A percentile compares a stretch with the other conserved stretches of the same genome.
Evolutionary conservation across 2,329 filamentous ascomycete species (phyloP).

Genomic region (Trichophyton simii): DNA sequence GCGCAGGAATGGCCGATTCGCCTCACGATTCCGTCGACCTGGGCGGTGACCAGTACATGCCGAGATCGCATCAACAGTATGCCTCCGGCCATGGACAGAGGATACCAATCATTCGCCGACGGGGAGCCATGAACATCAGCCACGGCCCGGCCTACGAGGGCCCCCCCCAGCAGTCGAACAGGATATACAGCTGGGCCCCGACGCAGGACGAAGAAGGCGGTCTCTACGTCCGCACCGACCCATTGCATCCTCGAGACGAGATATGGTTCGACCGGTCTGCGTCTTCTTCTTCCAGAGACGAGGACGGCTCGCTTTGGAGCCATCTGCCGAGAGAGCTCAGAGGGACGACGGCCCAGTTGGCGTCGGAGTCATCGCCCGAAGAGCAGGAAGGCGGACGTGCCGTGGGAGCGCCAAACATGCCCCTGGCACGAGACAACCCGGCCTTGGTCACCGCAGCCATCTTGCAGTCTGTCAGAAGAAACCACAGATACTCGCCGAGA

Average conservation of each 20-base stretch:
- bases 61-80: neutral
- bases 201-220: slow-evolving; percentile 22
- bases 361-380: slow-evolving; percentile 12
- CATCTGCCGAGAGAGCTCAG: neutral
- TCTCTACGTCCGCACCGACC: neutral
- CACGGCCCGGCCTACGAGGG: slow-evolving; percentile 43
- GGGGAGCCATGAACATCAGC: slow-evolving; percentile 30
- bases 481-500: slow-evolving; percentile 26
- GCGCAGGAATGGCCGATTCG: neutral
- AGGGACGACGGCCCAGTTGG: neutral
- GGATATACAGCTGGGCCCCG: slow-evolving; percentile 50
- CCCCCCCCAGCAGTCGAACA: slow-evolving; percentile 41
- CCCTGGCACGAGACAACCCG: slow-evolving; percentile 6
- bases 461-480: slow-evolving; percentile 30
- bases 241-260: neutral
- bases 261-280: neutral
- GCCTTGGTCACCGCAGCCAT: slow-evolving; percentile 23
- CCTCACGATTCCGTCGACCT: neutral
- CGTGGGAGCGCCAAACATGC: neutral
- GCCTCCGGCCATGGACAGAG: neutral
- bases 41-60: neutral
- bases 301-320: neutral
- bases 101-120: slow-evolving; percentile 24
- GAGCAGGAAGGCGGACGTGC: slow-evolving; percentile 15
- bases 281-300: neutral